Evolutionary conservation across 225 moss, liverwort and hornwort species (phyloP).

Genomic region (Polytrichum formosum): DNA sequence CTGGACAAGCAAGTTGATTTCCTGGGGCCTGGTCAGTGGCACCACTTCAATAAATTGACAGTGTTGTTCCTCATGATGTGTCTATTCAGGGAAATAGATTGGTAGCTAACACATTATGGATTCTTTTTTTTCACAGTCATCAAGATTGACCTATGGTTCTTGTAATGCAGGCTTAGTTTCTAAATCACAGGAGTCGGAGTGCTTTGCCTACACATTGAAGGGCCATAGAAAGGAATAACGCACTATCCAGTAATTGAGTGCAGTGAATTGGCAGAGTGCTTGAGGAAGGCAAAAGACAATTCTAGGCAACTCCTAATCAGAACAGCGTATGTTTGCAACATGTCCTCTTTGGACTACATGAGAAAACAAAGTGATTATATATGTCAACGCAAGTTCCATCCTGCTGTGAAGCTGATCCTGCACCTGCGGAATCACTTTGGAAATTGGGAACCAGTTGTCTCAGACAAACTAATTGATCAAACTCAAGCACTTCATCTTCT

Average conservation of each 20-base stretch:
- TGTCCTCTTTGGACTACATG: constrained; percentile 71
- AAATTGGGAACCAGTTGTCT: constrained; percentile 40
- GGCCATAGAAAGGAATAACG: background rate
- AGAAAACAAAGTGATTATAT: constrained; percentile 32
- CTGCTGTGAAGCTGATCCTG: constrained; percentile 67
- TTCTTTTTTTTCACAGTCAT: too few relatives aligned
- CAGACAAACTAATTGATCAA: constrained; percentile 78
- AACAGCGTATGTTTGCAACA: constrained; percentile 86
- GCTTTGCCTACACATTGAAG: constrained; percentile 56
- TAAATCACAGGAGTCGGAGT: constrained; percentile 91
- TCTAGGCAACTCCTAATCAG: constrained; percentile 49
- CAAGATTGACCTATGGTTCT: too few relatives aligned
- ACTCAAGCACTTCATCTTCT: constrained; percentile 80
- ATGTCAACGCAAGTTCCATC: constrained; percentile 65
- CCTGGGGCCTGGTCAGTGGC: too few relatives aligned
- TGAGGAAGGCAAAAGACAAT: constrained; percentile 50
- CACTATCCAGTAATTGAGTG: constrained; percentile 73
- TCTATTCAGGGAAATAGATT: too few relatives aligned
- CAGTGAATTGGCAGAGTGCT: constrained; percentile 69
- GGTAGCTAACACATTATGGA: too few relatives aligned
- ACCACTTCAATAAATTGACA: too few relatives aligned
- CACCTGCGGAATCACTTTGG: constrained; percentile 38
- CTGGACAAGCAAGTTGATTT: too few relatives aligned
- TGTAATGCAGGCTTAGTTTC: constrained; percentile 72
- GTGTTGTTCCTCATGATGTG: too few relatives aligned